Conservation (phyloP, 2,329 filamentous ascomycete species). For the Ophiocordyceps camponoti-rufipedis region DNA sequence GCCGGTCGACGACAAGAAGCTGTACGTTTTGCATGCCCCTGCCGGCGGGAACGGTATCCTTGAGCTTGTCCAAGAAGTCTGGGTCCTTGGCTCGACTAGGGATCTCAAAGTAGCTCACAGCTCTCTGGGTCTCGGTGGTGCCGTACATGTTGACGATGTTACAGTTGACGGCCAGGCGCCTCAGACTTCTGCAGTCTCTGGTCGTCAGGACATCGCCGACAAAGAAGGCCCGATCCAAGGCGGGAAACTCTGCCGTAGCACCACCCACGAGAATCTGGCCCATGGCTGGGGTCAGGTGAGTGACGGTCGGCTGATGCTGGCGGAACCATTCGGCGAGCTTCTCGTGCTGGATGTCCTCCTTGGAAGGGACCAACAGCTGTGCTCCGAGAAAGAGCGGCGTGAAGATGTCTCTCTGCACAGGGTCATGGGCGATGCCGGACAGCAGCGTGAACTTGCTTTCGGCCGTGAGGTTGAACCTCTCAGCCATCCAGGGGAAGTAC, state of each 20-base stretch:
- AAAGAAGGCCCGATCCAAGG: constrained; percentile 67
- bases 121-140: constrained; percentile 67
- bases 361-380: constrained; percentile 57
- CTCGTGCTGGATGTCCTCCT: constrained; percentile 76
- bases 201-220: constrained; percentile 84
- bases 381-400: constrained; percentile 79
- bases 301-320: constrained; percentile 55
- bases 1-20: constrained; percentile 62
- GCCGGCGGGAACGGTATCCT: constrained; percentile 65
- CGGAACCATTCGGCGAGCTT: constrained; percentile 75
- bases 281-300: constrained; percentile 91
- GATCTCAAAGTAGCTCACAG: constrained; percentile 70
- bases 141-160: constrained; percentile 76
- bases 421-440: constrained; percentile 66
- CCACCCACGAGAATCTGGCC: constrained; percentile 85
- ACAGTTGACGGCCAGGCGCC: constrained; percentile 55
- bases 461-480: constrained; percentile 56
- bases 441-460: constrained; percentile 68
- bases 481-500: constrained; percentile 89
- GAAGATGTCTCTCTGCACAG: constrained; percentile 59
- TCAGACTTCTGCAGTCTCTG: constrained; percentile 61
- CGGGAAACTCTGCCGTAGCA: constrained; percentile 57
- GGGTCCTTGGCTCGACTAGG: constrained; percentile 47
- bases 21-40: constrained; percentile 81
- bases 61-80: constrained; percentile 20